Base-by-base conservation (phyloP, 179 eudicot genomes). In the Corrigiola litoralis region DNA sequence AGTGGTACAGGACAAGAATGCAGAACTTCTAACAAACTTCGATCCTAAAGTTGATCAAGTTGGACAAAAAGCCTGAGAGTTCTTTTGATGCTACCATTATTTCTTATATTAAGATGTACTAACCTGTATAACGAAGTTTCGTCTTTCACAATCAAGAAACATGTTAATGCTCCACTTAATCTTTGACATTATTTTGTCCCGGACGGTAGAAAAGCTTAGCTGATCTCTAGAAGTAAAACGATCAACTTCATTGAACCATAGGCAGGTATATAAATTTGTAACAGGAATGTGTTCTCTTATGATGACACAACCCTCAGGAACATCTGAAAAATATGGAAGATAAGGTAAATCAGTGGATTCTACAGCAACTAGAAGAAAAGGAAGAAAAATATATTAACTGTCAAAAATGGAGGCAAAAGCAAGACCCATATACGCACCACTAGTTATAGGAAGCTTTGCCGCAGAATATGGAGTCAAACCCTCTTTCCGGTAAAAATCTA, bases 201-300 rank as follows among this genome's bases (percentile, higher is more conserved):
- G 82, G 23, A 90, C 95, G 37, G 81, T 86, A 40, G 95, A 86
- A 79, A 90, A 90, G 82, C 97, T 90, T 66, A 90, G 75, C 76
- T 90, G 97, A 70, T 90, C 97, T 76, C 97, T 79, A 31, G 97
- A 85, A 70, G 97, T 90, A 73, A 90, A 90, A 25, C 97, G 95
- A 66, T 90, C 97, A 32, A 90, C 95, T 79, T 90, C 97, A 66
- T 87, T 90, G 77, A 87, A 90, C 97, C 97, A 90, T 24, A 85
- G 77, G 73, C 97, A 90, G 68, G 95, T 78, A 73, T 85, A 87
- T 41, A 90, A 82, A 79, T 90, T 86, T 61, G 97, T 88, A 54
- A 88, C 71, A 67, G 97, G 95, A 58, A 78, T 88, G 75, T 90
- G 97, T 53, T 90, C 97, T 63, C 82, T 86, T 70, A 90, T 74